These are phyloP conservation scores for Lecanicillium sp. DNA, from an alignment of 2,329 filamentous ascomycete genomes.

Conservation along the genomic window DNA sequence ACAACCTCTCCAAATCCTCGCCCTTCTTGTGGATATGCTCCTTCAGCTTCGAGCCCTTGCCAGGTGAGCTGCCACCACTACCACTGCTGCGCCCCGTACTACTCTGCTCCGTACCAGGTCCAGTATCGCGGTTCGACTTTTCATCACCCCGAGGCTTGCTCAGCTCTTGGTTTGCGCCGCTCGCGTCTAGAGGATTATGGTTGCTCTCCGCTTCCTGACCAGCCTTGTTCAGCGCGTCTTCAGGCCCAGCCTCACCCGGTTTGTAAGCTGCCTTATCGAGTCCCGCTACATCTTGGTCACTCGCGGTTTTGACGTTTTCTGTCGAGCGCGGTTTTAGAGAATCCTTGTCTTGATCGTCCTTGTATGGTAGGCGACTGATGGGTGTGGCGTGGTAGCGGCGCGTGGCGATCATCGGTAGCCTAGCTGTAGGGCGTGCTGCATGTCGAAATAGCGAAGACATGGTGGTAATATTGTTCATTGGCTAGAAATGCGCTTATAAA, in stretches of 20 bases:
- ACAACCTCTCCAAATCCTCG: too few species aligned
- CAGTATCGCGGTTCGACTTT: slow-evolving; percentile 14
- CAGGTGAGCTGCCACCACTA: too few species aligned
- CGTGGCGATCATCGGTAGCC: background rate
- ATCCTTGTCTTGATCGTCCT: slow-evolving; percentile 49
- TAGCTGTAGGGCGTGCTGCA: too few species aligned
- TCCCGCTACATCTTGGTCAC: slow-evolving; percentile 51
- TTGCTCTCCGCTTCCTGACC: slow-evolving; percentile 20
- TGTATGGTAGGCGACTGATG: slow-evolving; percentile 29
- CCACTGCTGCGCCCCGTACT: too few species aligned
- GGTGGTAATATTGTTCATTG: too few species aligned
- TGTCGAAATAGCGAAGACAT: too few species aligned
- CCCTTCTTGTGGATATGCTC: too few species aligned
- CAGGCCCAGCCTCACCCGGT: slow-evolving; percentile 58
- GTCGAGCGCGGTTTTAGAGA: slow-evolving; percentile 55
- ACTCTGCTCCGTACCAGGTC: too few species aligned
- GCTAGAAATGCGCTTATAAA: too few species aligned
- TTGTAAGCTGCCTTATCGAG: slow-evolving; percentile 61
- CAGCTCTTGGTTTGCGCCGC: slow-evolving; percentile 36
- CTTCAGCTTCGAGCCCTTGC: too few species aligned
- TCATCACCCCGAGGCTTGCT: slow-evolving; percentile 30
- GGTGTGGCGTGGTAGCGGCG: slow-evolving; percentile 26
- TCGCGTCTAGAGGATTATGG: slow-evolving; percentile 28
- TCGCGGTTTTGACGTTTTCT: slow-evolving; percentile 62
- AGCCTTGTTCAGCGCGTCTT: slow-evolving; percentile 42